A percentile compares a stretch with the other conserved stretches of the same genome.
Conservation (phyloP, 1,139 yeast species). For the Blastobotrys proliferans region DNA sequence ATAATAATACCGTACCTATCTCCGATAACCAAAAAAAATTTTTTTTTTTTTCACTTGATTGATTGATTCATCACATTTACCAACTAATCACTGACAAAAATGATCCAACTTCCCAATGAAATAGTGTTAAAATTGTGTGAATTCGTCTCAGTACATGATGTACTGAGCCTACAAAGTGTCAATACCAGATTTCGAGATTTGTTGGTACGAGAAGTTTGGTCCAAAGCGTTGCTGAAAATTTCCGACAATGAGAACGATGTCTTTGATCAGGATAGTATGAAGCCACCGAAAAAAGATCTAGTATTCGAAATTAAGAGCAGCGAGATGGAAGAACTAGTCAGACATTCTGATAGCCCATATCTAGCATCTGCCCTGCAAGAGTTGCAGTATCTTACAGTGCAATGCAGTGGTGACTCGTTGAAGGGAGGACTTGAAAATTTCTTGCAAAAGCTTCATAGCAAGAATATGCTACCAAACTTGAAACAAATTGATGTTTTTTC, state of each 20-base stretch:
- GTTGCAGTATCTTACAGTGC: conserved; percentile 4
- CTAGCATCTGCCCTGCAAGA: conserved; percentile 4
- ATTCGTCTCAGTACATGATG: neutral
- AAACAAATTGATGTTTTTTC: conserved; percentile 8
- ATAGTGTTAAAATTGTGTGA: conserved; percentile 3
- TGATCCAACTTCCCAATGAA: conserved; percentile 4
- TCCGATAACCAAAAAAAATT: no score
- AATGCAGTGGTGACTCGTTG: conserved; percentile 6
- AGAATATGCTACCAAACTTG: neutral
- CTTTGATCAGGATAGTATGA: conserved; percentile 9
- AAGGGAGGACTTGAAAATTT: no score
- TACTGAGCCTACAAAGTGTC: neutral
- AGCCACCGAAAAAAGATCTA: conserved; percentile 3
- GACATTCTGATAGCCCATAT: neutral
- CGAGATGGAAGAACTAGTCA: conserved; percentile 1
- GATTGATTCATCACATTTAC: neutral
- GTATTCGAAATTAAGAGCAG: neutral
- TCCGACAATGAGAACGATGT: conserved; percentile 4
- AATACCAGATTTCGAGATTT: neutral
- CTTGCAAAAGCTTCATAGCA: no score
- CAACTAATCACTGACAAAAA: neutral
- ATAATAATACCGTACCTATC: no score
- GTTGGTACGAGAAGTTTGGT: conserved; percentile 4
- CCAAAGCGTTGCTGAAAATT: neutral
- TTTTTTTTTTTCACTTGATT: neutral